Conservation (phyloP, 805 yeast species). For the Zygosaccharomyces kombuchaensis region DNA sequence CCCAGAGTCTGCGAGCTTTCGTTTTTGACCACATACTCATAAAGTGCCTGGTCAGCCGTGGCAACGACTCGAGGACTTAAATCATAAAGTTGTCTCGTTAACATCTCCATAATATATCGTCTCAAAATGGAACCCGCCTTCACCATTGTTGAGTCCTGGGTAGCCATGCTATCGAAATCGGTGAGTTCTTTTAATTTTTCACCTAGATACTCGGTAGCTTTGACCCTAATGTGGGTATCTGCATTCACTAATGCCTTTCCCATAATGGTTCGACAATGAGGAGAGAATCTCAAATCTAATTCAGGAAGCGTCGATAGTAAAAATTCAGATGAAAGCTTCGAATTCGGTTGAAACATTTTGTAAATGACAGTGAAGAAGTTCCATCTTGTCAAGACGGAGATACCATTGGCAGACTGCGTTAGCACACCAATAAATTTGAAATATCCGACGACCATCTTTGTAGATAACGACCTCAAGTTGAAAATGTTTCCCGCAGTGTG, state of each 20-base stretch:
- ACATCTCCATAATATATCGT: conserved; percentile 29
- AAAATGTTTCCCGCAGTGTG: conserved; percentile 61
- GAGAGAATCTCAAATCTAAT: conserved; percentile 54
- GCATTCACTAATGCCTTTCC: conserved; percentile 59
- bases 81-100: conserved; percentile 71
- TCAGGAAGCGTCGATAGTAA: conserved; percentile 54
- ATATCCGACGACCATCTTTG: conserved; percentile 71
- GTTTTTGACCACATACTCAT: conserved; percentile 45
- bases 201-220: conserved; percentile 53
- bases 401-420: conserved; percentile 56
- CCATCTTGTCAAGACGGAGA: conserved; percentile 71
- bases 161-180: conserved; percentile 3
- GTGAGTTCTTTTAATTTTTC: conserved; percentile 20
- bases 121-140: conserved; percentile 5
- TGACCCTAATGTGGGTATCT: conserved; percentile 46
- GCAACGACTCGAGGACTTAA: conserved; percentile 51
- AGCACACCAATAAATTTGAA: conserved; percentile 73
- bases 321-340: conserved; percentile 50
- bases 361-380: conserved; percentile 77
- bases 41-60: conserved; percentile 51
- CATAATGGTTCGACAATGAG: conserved; percentile 65
- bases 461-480: conserved; percentile 51
- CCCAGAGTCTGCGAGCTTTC: conserved; percentile 32
- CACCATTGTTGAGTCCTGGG: neutral
- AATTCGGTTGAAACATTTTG: conserved; percentile 55